phyloP scores from a whole-genome alignment of 176 grass and related monocot genomes.

The Musa beccarii region DNA sequence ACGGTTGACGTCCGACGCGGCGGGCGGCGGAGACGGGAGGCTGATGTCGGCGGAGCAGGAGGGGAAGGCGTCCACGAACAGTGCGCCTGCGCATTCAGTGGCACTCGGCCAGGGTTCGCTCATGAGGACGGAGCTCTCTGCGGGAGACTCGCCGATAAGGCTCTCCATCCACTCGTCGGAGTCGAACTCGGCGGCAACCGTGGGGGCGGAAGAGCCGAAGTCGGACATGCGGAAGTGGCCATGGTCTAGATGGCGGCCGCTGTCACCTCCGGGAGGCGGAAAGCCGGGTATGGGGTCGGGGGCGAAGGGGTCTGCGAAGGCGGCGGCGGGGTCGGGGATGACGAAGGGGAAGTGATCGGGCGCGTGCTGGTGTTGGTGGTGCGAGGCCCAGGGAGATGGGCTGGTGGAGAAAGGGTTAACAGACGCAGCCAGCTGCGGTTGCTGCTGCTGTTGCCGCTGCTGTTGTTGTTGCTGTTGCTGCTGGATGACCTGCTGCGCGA shows the following conservation, averaged over 20 bases:
- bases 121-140: slow-evolving; percentile 8
- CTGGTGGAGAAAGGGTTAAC: slow-evolving; percentile 22
- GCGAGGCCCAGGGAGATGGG: slow-evolving; percentile 1
- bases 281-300: slow-evolving; percentile 1
- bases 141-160: slow-evolving; percentile 57
- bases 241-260: slow-evolving; percentile 4
- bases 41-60: slow-evolving; percentile 56
- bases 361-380: slow-evolving; percentile 16
- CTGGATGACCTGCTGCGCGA: slow-evolving; percentile 96
- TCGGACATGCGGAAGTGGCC: slow-evolving; percentile 24
- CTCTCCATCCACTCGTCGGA: slow-evolving; percentile 98
- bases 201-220: slow-evolving; percentile 29
- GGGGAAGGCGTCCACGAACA: slow-evolving; percentile 42
- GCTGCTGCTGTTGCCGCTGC: slow-evolving; percentile 36
- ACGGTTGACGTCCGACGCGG: slow-evolving; percentile 4
- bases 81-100: slow-evolving; percentile 4
- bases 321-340: slow-evolving; percentile 1
- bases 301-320: slow-evolving; percentile 17
- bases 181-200: slow-evolving; percentile 64
- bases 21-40: background rate
- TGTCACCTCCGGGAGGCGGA: background rate
- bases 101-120: slow-evolving; percentile 12
- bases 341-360: slow-evolving; percentile 38
- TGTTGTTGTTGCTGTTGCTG: slow-evolving; percentile 88
- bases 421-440: slow-evolving; percentile 27